Base-by-base conservation (phyloP, 805 yeast species). In the Yamadazyma akitaensis region DNA sequence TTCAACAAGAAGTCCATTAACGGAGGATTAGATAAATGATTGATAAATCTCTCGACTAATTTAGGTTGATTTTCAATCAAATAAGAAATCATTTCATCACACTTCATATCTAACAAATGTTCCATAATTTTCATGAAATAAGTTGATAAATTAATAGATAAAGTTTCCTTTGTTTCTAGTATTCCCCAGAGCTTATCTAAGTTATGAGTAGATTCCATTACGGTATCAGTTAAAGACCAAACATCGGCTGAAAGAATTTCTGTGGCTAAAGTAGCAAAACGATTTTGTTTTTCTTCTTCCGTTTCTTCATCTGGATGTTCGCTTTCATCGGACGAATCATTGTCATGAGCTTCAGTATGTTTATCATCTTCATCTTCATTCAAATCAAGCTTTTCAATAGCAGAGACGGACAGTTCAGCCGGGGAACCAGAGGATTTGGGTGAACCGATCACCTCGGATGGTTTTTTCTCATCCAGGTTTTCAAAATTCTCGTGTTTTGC, bases 51-150 rank as follows among this genome's bases (percentile, higher is more conserved):
- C 21, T 63, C 65, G 25, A 72, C 76, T 43, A 72, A 56, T 18
- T 59, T 54, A 18, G 73, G 66, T 55, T 72, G 76, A 54, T 69
- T 68, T 40, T 70, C 75, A 45, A 72, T 69, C 31, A 72, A 60
- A 50, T 68, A 70, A 18, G 72, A 60, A 37, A 72, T 67, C 75
- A 72, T 71, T 48, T 72, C 76, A 50, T 72, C 77, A 53, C 75
- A 70, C 54, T 72, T 72, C 77, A 72, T 71, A 56, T 72, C 77
- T 44, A 72, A 57, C 51, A 72, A 61, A 48, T 72, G 76, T 56
- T 92, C 97, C 71, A 87, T 88, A 52, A 91, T 87, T 64, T 88
- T 91, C 81, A 92, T 88, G 66, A 94, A 89, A 64, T 85, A 86
- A 2, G 96, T 85, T 18, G 97, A 88, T 40, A 88, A 76, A 50